Base-by-base conservation (phyloP, 306 rosid genomes). In the Rosa chinensis region DNA sequence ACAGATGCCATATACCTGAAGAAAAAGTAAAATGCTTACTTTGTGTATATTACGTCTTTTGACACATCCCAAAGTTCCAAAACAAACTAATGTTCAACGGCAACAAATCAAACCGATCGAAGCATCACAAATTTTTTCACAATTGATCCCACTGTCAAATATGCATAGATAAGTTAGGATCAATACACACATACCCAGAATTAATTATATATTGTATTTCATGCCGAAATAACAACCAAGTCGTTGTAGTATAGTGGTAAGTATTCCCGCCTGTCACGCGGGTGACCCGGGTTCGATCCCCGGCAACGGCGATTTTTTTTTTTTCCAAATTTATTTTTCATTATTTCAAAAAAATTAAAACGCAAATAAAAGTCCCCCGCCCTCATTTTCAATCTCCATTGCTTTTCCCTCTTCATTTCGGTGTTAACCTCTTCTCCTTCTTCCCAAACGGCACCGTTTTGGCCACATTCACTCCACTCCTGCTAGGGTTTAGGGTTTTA, bases 281-380 rank as follows among this genome's bases (percentile, higher is more conserved):
- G 84, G 84, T 75, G 80, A 81, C 84, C 84, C 84, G 84, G 84
- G 84, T 81, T 82, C 85, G 85, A 82, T 82, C 85, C 85, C 79
- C 85, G 85, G 85, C 85, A 82, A 73, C 76, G 85, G 85, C 85
- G 85, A 0, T 25, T 10, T 14, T 5, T 20, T 1, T 58, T 18
- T 11, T 14, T 5, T 44, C 0, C 12, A 8, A 0, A 0, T 11
- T 56, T 56, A 1, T 52, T 5, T 10, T 25, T 12, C 0, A 4
- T 11, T 68, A 17, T 9, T 4, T 43, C 42, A 50, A 1, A 0
- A 50, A 50, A 50, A 16, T 52, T 16, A 4, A 52, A 16, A 16
- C 16, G 4, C 53, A 16, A 52, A 17, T 18, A 16, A 12, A 25
- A 23, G 3, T 8, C 12, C 23, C 78, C 80, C 86, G 86, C 86